These are phyloP conservation scores for Tetrapisispora fleetii DNA, from an alignment of 805 yeast genomes.

Conservation along the genomic window DNA sequence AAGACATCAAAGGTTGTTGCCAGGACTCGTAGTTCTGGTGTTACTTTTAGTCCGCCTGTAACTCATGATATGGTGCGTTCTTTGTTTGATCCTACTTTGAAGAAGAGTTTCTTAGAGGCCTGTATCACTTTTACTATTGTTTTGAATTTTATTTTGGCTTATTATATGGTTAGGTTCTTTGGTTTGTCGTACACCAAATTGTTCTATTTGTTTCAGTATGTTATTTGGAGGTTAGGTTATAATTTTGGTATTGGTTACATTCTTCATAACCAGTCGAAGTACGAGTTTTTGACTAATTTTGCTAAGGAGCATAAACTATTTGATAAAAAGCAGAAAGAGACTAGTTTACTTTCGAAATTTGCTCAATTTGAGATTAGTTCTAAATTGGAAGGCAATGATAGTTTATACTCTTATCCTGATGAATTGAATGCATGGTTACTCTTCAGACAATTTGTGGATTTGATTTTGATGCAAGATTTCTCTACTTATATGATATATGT, in stretches of 20 bases:
- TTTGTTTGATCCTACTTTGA: conserved; percentile 63
- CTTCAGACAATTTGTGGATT: conserved; percentile 69
- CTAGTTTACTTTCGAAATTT: conserved; percentile 30
- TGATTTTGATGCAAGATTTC: conserved; percentile 78
- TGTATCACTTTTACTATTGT: conserved; percentile 41
- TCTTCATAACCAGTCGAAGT: conserved; percentile 55
- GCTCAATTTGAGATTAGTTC: conserved; percentile 37
- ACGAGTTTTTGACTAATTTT: conserved; percentile 43
- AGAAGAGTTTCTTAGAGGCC: conserved; percentile 58
- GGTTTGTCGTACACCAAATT: conserved; percentile 20
- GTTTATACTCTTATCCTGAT: conserved; percentile 42
- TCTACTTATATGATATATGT: conserved; percentile 63
- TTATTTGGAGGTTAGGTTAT: conserved; percentile 68
- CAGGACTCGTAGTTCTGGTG: conserved; percentile 25
- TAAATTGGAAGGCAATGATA: conserved; percentile 33
- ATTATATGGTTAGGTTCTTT: conserved; percentile 14
- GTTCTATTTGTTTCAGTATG: conserved; percentile 44
- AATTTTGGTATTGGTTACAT: conserved; percentile 73
- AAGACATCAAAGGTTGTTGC: conserved; percentile 7
- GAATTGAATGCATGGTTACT: conserved; percentile 80
- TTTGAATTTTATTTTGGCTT: conserved; percentile 29
- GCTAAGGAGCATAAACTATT: conserved; percentile 40
- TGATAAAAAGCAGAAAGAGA: conserved; percentile 24
- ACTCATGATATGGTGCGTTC: conserved; percentile 82
- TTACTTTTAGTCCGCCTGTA: conserved; percentile 31